Conservation (phyloP, 2,329 filamentous ascomycete species). For the Aplosporella prunicola region DNA sequence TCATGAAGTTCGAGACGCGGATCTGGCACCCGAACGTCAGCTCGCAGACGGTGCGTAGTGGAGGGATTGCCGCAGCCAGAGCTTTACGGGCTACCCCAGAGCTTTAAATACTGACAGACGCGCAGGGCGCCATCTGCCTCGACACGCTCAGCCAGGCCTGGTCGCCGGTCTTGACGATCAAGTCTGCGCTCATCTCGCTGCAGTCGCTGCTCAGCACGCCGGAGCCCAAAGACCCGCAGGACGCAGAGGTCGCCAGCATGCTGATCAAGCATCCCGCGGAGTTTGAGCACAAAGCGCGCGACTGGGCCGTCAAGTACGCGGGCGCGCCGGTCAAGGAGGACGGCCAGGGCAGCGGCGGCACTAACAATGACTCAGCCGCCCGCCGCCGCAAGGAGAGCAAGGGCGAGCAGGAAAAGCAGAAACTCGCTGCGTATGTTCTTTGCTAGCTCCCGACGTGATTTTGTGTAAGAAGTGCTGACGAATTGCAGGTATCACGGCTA, state of each 20-base stretch:
- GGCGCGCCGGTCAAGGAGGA: conserved; percentile 56
- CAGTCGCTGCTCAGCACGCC: conserved; percentile 88
- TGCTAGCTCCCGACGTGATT: not conserved
- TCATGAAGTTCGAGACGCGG: conserved; percentile 85
- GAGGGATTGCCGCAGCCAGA: too few relatives aligned
- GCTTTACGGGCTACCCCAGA: not conserved
- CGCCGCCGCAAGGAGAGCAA: conserved; percentile 49
- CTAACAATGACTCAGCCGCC: conserved; percentile 44
- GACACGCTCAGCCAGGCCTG: conserved; percentile 84
- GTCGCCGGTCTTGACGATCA: conserved; percentile 95
- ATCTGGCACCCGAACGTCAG: conserved; percentile 98
- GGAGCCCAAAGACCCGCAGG: conserved; percentile 93
- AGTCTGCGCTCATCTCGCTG: conserved; percentile 84
- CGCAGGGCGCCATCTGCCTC: conserved; percentile 87
- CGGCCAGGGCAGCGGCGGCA: conserved; percentile 44
- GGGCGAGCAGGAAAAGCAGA: conserved; percentile 48
- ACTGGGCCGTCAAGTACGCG: conserved; percentile 83
- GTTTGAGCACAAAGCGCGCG: conserved; percentile 72
- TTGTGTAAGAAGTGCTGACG: not conserved
- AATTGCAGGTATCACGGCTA: conserved; percentile 71
- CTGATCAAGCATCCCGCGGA: conserved; percentile 67
- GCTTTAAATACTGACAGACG: conserved; percentile 17
- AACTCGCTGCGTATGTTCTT: conserved; percentile 45
- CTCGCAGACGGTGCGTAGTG: conserved; percentile 67
- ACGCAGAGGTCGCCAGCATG: conserved; percentile 90